phyloP scores from a whole-genome alignment of 257 asterid species.

The Paulownia fortunei region DNA sequence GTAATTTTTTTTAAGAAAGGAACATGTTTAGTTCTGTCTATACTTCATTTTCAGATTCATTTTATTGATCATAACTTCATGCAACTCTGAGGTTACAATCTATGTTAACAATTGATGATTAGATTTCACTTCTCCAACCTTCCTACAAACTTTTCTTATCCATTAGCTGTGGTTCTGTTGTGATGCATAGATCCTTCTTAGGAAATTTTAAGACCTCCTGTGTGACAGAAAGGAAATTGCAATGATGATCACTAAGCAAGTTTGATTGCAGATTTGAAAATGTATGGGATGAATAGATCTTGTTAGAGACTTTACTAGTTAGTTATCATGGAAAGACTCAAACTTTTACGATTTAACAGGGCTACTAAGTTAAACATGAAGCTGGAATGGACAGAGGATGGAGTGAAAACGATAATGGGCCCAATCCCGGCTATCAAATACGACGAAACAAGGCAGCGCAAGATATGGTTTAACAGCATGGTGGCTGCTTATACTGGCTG shows the following conservation, averaged over 20 bases:
- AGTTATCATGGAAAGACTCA: background rate
- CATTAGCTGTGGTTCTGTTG: too few relatives aligned
- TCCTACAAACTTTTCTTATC: too few relatives aligned
- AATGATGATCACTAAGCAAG: too few relatives aligned
- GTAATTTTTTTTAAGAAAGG: too few relatives aligned
- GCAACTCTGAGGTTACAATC: too few relatives aligned
- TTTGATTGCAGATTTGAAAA: too few relatives aligned
- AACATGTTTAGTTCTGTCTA: too few relatives aligned
- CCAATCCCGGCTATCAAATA: slow-evolving; percentile 81
- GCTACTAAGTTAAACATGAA: slow-evolving; percentile 83
- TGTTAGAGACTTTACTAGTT: background rate
- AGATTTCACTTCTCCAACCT: background rate
- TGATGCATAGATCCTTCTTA: too few relatives aligned
- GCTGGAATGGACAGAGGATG: slow-evolving; percentile 79
- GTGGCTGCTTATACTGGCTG: slow-evolving; percentile 91
- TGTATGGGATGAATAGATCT: background rate
- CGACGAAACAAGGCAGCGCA: slow-evolving; percentile 61
- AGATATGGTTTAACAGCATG: slow-evolving; percentile 92
- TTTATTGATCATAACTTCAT: too few relatives aligned
- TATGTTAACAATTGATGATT: background rate
- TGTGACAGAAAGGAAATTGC: too few relatives aligned
- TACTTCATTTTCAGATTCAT: too few relatives aligned
- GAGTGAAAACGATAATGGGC: slow-evolving; percentile 76
- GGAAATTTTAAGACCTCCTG: too few relatives aligned
- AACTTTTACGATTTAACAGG: slow-evolving; percentile 39